Evolutionary conservation across 108 stramenopile species (phyloP), one percentile per base, ranked within the genome.

Genomic region (Fragilaria radians): DNA sequence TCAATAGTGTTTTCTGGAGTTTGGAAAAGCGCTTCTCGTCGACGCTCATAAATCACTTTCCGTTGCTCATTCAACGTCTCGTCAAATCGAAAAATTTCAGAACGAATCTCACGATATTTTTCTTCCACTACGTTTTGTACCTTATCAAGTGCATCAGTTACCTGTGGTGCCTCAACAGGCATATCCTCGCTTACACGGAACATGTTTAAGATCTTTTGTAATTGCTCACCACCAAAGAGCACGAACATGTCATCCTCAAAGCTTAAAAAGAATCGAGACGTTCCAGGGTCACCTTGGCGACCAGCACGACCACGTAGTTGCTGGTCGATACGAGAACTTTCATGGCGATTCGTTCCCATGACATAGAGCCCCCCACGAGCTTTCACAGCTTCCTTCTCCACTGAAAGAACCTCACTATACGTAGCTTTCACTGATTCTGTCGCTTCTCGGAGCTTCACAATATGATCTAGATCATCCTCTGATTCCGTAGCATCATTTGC

Each of bases 221-320:
- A 53, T 7, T 58, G 51, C 50, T 94, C 93, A 19, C 93, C 93
- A 23, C 91, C 94, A 62, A 95, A 95, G 48, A 95, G 89, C 4
- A 86, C 85, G 77, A 97, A 96, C 85, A 96, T 92, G 57, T 96
- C 94, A 63, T 97, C 97, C 65, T 96, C 93, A 58, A 97, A 93
- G 0, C 88, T 88, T 5, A 97, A 65, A 61, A 95, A 96, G 75
- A 96, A 95, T 25, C 93, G 81, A 0, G 94, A 94, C 31, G 91
- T 83, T 32, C 95, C 97, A 21, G 93, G 89, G 67, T 96, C 94
- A 19, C 97, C 95, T 71, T 97, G 97, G 27, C 97, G 86, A 33
- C 97, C 97, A 14, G 93, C 79, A 61, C 96, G 82, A 2, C 96
- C 96, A 55, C 97, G 79, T 0, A 97, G 72, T 71, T 97, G 97